Evolutionary conservation across 257 asterid genomes (phyloP), one percentile per base, ranked within the genome.

Genomic region (Coffea canephora): DNA sequence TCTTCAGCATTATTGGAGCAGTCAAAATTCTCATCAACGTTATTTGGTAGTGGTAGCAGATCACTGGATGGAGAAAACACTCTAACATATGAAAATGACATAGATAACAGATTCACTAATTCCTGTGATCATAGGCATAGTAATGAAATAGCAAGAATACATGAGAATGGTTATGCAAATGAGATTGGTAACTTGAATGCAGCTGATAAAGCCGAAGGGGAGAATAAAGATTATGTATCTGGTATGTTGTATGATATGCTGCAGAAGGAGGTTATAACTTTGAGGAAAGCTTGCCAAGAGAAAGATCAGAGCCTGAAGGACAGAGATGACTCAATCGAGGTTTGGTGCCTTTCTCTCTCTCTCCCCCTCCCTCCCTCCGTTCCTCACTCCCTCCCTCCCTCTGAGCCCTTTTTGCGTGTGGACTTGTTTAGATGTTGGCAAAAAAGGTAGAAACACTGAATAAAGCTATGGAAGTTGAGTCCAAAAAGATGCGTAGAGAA

Each of bases 251-350:
- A 95, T 65, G 98, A 95, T 85, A 87, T 93, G 91, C 87, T 93
- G 87, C 98, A 95, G 88, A 95, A 91, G 88, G 99, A 93, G 89
- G 98, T 93, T 78, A 87, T 91, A 76, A 27, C 82, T 27, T 85
- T 95, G 87, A 87, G 92, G 66, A 95, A 89, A 88, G 89, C 93
- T 79, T 91, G 97, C 89, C 86, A 85, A 65, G 95, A 88, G 87
- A 93, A 95, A 85, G 95, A 93, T 83, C 97, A 91, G 78, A 82
- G 85, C 88, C 86, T 93, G 62, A 95, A 91, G 85, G 97, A 93
- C 86, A 95, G 89, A 87, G 95, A 91, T 79, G 98, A 89, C 5
- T 96, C 94, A 10, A 88, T 95, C 61, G 95, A 93, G 99, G 98
- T 95, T 21, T 64, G 80, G 21, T 81, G 73, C 78, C 66, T 48